phyloP scores from a whole-genome alignment of 768 basidiomycete genomes.

The Boletus edulis region DNA sequence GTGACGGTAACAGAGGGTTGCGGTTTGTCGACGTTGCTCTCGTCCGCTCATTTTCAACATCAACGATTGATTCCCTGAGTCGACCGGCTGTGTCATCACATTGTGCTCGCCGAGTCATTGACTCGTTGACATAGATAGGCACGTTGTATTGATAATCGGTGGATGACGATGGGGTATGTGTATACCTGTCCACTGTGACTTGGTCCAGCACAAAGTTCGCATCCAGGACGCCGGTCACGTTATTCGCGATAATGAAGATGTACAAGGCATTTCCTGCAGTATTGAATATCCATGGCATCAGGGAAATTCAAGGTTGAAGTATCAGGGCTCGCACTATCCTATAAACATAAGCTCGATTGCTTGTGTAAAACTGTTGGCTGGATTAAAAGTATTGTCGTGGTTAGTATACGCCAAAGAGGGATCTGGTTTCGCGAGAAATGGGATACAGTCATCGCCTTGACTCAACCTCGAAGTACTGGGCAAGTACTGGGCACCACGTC shows the following conservation, averaged over 20 bases:
- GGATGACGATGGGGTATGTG: not conserved
- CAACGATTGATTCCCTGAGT: not conserved
- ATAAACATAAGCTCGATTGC: conserved; percentile 7
- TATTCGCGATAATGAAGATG: conserved; percentile 17
- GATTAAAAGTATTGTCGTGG: conserved; percentile 1
- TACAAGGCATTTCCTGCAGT: conserved; percentile 15
- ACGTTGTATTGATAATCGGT: conserved; percentile 13
- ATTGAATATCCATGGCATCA: not conserved
- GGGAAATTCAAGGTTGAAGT: not conserved
- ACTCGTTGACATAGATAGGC: conserved; percentile 9
- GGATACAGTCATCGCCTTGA: conserved; percentile 2
- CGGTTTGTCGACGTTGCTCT: no score
- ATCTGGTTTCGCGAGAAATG: not conserved
- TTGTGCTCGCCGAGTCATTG: conserved; percentile 1
- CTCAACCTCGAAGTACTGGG: conserved; percentile 6
- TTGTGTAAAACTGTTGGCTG: not conserved
- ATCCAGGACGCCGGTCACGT: not conserved
- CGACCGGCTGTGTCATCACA: conserved; percentile 5
- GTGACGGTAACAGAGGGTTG: no score
- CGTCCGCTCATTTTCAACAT: not conserved
- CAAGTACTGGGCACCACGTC: conserved; percentile 2
- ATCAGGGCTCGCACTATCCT: not conserved
- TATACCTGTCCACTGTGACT: not conserved
- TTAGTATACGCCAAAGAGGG: conserved; percentile 1
- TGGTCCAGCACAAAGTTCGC: conserved; percentile 11